A percentile compares a stretch with the other conserved stretches of the same genome.
Conservation (phyloP, 176 grass and related monocot genomes). For the Musa troglodytarum region DNA sequence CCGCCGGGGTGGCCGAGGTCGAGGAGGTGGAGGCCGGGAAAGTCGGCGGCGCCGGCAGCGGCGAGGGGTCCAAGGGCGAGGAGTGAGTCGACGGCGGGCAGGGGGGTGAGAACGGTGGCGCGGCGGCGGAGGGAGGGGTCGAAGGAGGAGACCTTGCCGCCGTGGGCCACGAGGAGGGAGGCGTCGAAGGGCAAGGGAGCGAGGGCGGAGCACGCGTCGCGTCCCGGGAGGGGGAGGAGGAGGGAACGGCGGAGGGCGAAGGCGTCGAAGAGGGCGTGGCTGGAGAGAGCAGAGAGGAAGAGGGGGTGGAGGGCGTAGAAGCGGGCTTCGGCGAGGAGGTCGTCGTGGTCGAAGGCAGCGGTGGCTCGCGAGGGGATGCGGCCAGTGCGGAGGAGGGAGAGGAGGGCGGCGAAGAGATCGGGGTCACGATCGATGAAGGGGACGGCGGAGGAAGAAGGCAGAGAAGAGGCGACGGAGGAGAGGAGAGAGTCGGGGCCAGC, state of each 20-base stretch:
- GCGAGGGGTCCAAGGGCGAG: constrained; percentile 38
- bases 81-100: constrained; percentile 56
- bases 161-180: constrained; percentile 50
- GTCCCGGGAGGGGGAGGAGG: constrained; percentile 37
- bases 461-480: constrained; percentile 25
- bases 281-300: constrained; percentile 34
- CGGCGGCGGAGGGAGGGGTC: constrained; percentile 34
- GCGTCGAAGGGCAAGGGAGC: constrained; percentile 20
- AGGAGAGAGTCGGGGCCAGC: constrained; percentile 51
- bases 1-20: constrained; percentile 7
- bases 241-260: constrained; percentile 35
- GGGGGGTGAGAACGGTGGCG: constrained; percentile 47
- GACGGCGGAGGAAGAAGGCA: constrained; percentile 14
- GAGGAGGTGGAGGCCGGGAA: constrained; percentile 61
- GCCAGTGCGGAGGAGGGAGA: constrained; percentile 68
- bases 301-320: constrained; percentile 33
- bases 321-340: constrained; percentile 51
- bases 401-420: constrained; percentile 47
- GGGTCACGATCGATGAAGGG: constrained; percentile 77
- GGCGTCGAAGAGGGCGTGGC: constrained; percentile 32
- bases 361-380: constrained; percentile 20
- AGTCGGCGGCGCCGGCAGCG: constrained; percentile 48
- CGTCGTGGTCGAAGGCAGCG: constrained; percentile 17
- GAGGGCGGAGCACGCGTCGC: constrained; percentile 34
- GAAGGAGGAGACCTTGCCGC: constrained; percentile 49